These are phyloP conservation scores for Orbilia javanica DNA, from an alignment of 2,329 filamentous ascomycete genomes.

Conservation along the genomic window DNA sequence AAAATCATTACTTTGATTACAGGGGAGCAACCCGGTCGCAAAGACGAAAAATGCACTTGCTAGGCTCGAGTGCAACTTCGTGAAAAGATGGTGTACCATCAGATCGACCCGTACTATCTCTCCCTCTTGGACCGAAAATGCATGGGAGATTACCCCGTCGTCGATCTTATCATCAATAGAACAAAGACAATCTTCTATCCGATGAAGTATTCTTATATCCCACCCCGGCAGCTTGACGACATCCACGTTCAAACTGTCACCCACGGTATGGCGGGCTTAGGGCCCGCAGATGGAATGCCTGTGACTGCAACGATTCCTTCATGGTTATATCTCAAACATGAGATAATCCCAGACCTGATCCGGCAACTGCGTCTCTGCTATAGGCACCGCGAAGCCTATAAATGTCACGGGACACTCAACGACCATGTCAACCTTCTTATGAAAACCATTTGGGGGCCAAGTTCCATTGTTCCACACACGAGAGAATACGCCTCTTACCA, in stretches of 20 bases:
- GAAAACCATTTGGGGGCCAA: constrained; percentile 33
- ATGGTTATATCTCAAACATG: constrained; percentile 36
- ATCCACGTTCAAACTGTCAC: constrained; percentile 12
- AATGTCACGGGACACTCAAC: constrained; percentile 20
- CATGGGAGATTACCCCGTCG: constrained; percentile 17
- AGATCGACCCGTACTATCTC: constrained; percentile 9
- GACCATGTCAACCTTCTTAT: constrained; percentile 37
- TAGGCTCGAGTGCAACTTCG: constrained; percentile 11
- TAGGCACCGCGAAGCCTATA: neutral
- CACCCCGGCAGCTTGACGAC: constrained; percentile 24
- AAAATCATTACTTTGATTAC: constrained; percentile 3
- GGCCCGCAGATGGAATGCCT: neutral
- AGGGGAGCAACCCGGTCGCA: neutral
- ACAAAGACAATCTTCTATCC: neutral
- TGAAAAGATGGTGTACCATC: constrained; percentile 2
- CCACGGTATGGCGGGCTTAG: no score
- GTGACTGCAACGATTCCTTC: neutral
- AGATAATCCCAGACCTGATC: neutral
- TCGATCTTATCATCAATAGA: constrained; percentile 5
- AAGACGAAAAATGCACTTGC: constrained; percentile 30
- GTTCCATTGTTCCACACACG: neutral
- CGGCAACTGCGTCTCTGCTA: constrained; percentile 23
- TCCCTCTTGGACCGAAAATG: constrained; percentile 27
- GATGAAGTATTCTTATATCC: neutral
- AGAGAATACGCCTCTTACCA: neutral